Evolutionary conservation across 2,329 filamentous ascomycete species (phyloP).

Genomic region (Diplodia corticola): DNA sequence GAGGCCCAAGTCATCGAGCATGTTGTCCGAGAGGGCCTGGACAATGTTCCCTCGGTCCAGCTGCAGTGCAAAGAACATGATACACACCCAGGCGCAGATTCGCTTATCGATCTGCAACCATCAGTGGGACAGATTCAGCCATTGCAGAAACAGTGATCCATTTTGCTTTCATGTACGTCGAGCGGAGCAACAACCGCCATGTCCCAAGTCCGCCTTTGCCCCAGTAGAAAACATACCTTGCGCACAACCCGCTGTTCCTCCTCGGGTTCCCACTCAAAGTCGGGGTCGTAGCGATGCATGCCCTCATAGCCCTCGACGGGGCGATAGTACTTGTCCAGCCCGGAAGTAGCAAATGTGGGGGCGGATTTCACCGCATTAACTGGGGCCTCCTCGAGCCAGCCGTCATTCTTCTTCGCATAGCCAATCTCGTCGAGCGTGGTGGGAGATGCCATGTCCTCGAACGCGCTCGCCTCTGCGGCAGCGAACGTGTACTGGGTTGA

Average conservation of each 20-base stretch:
- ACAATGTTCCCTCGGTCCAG: slow-evolving; percentile 51
- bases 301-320: slow-evolving; percentile 61
- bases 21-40: slow-evolving; percentile 39
- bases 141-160: background rate
- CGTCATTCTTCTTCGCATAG: slow-evolving; percentile 21
- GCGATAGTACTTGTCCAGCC: slow-evolving; percentile 45
- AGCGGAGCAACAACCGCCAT: background rate
- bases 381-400: slow-evolving; percentile 6
- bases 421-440: slow-evolving; percentile 3
- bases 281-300: slow-evolving; percentile 59
- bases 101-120: slow-evolving; percentile 49
- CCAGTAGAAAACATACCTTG: slow-evolving; percentile 50
- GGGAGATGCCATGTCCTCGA: slow-evolving; percentile 22
- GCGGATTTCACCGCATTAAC: background rate
- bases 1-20: slow-evolving; percentile 36
- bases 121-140: background rate
- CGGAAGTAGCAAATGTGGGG: slow-evolving; percentile 35
- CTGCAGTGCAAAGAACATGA: slow-evolving; percentile 57
- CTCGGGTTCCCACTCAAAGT: slow-evolving; percentile 56
- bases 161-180: background rate
- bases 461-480: slow-evolving; percentile 17
- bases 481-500: slow-evolving; percentile 20
- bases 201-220: too few species aligned
- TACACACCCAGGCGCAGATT: slow-evolving; percentile 54
- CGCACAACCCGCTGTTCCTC: slow-evolving; percentile 59